Evolutionary conservation across 306 rosid genomes (phyloP).

Genomic region (Cucurbita moschata): DNA sequence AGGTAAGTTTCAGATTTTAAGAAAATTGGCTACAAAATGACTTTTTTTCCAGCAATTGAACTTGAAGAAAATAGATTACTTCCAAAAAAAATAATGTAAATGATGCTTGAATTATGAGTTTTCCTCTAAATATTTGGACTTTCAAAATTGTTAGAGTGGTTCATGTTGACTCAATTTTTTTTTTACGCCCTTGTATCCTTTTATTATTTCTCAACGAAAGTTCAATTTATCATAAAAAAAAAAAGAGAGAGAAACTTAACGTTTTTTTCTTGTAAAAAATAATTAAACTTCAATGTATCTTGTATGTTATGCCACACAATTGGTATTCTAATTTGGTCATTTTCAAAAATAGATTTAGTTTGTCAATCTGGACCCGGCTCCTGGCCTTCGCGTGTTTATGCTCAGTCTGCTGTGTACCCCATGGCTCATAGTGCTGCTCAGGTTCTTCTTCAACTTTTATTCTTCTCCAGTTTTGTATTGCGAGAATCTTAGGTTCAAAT

Average conservation of each 20-base stretch:
- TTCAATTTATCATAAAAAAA: too few species aligned
- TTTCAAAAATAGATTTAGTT: constrained; percentile 56
- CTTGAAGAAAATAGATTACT: neutral
- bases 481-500: neutral
- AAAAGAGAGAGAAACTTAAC: neutral
- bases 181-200: too few species aligned
- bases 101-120: neutral
- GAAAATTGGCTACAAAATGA: neutral
- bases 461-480: neutral
- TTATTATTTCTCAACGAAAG: neutral
- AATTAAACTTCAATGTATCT: neutral
- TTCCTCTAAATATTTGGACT: neutral
- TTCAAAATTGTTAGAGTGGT: neutral
- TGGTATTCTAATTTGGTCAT: neutral
- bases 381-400: constrained; percentile 82
- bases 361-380: constrained; percentile 98
- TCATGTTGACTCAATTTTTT: neutral
- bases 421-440: constrained; percentile 99
- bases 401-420: constrained; percentile 80
- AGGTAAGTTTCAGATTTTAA: neutral
- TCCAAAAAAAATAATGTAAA: neutral
- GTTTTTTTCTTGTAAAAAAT: neutral
- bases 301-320: neutral
- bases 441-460: constrained; percentile 25
- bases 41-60: neutral